These are phyloP conservation scores for Metschnikowia kunwiensis DNA, from an alignment of 805 yeast genomes.

Conservation along the genomic window DNA sequence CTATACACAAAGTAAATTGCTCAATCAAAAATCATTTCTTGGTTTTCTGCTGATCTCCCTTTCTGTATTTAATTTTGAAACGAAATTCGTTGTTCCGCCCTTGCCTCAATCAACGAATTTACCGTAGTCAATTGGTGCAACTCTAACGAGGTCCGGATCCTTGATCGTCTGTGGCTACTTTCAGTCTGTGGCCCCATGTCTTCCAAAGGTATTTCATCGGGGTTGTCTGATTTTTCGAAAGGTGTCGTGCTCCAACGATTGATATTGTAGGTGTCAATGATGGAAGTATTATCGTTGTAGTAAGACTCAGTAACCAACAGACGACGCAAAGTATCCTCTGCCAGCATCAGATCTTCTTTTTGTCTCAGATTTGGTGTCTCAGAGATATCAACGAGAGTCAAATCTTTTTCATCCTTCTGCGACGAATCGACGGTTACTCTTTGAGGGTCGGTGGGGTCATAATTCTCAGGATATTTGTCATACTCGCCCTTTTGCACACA, in stretches of 20 bases:
- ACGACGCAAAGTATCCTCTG: constrained; percentile 3
- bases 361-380: constrained; percentile 5
- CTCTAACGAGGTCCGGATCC: constrained; percentile 36
- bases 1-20: no score
- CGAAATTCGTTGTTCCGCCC: no score
- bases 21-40: no score
- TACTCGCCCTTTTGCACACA: constrained; percentile 65
- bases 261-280: constrained; percentile 32
- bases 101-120: constrained; percentile 21
- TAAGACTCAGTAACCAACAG: constrained; percentile 29
- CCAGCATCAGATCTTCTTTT: constrained; percentile 3
- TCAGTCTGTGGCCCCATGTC: constrained; percentile 19
- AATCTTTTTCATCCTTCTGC: constrained; percentile 2
- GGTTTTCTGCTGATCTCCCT: no score
- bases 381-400: constrained; percentile 1
- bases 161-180: constrained; percentile 17
- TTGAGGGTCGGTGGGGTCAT: constrained; percentile 80
- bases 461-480: constrained; percentile 59
- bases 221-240: constrained; percentile 32
- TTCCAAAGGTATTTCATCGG: constrained; percentile 53
- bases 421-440: constrained; percentile 34
- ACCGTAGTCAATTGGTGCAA: constrained; percentile 36
- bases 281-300: constrained; percentile 36
- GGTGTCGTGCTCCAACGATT: constrained; percentile 30
- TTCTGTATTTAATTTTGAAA: no score